Evolutionary conservation across 129 eudicot species (phyloP), one percentile per base, ranked within the genome.

Genomic region (Deinandra increscens): DNA sequence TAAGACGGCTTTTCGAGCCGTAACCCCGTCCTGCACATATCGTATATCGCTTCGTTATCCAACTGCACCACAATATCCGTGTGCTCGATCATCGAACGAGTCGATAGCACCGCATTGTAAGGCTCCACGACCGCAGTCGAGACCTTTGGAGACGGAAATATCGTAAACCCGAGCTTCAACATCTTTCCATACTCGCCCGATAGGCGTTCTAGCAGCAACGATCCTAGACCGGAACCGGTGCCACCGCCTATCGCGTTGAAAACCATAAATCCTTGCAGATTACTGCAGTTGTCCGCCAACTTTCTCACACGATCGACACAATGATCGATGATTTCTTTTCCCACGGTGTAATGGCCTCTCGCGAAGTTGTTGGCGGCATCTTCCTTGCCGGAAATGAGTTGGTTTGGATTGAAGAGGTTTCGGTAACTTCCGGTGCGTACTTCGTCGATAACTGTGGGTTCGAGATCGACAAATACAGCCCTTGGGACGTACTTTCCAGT

Each of bases 361-460:
- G 91, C 91, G 68, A 86, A 86, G 78, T 83, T 83, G 73, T 83
- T 86, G 65, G 91, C 91, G 29, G 91, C 91, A 83, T 86, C 91
- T 64, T 86, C 91, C 77, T 86, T 86, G 39, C 88, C 85, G 19
- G 88, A 71, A 60, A 86, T 74, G 73, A 85, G 90, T 45, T 82
- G 84, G 42, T 82, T 82, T 0, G 87, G 87, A 73, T 85, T 84
- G 78, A 85, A 85, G 69, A 85, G 84, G 18, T 85, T 84, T 37
- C 76, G 54, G 68, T 79, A 85, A 34, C 72, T 53, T 13, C 87
- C 87, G 22, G 90, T 79, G 41, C 76, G 70, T 39, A 85, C 81
- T 78, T 82, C 83, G 76, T 85, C 90, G 33, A 85, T 71, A 37
- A 85, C 90, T 18, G 73, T 85, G 72, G 90, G 90, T 55, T 85